Conservation (phyloP, 495 filamentous ascomycete genomes). For the Articulospora tetracladia region DNA sequence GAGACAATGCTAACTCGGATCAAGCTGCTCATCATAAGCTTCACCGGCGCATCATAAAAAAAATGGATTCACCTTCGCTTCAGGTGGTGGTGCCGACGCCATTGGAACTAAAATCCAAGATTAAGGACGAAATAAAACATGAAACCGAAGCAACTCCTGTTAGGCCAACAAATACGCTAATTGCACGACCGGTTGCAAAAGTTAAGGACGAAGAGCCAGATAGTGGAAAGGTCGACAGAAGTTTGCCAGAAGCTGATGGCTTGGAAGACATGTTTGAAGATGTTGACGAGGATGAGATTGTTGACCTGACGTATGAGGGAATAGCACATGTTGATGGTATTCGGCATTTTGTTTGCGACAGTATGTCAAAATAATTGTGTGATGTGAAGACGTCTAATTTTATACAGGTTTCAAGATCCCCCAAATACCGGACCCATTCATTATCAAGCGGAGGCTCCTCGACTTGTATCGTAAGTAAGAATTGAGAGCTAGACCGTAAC, state of each 20-base stretch:
- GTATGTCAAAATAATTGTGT: conserved; percentile 3
- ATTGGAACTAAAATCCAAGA: background rate
- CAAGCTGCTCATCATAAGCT: too few relatives aligned
- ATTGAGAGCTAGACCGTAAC: background rate
- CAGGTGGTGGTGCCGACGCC: background rate
- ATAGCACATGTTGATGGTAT: conserved; percentile 19
- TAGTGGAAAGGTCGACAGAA: conserved; percentile 2
- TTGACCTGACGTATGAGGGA: conserved; percentile 18
- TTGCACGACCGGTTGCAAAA: conserved; percentile 4
- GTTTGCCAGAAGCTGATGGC: conserved; percentile 1
- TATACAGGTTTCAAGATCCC: conserved; percentile 23
- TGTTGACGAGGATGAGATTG: conserved; percentile 15
- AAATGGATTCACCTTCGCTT: background rate
- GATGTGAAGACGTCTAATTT: background rate
- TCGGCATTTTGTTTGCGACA: conserved; percentile 22
- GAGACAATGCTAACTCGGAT: too few relatives aligned
- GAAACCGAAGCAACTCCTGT: background rate
- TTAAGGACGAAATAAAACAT: conserved; percentile 1
- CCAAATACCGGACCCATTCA: conserved; percentile 21
- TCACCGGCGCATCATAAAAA: background rate
- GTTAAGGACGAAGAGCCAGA: conserved; percentile 14
- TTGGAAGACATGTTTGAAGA: conserved; percentile 19
- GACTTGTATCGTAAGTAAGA: background rate
- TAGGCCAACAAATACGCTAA: background rate
- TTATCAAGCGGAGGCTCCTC: conserved; percentile 6